Conservation (phyloP, 2,329 filamentous ascomycete species). For the Rutstroemia sp. region DNA sequence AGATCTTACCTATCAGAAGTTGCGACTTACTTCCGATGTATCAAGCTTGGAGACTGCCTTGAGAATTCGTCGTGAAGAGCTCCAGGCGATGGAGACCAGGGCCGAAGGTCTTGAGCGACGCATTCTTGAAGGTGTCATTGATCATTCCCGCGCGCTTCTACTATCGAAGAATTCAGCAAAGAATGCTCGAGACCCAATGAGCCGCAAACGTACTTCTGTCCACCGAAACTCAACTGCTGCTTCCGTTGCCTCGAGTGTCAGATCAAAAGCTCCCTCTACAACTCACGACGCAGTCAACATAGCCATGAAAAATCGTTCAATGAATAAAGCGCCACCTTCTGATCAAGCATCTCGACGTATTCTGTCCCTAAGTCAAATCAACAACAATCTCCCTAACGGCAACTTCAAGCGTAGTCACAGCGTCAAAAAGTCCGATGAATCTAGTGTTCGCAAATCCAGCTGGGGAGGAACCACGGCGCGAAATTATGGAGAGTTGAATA, state of each 20-base stretch:
- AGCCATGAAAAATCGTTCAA: constrained; percentile 37
- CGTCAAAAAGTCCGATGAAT: constrained; percentile 53
- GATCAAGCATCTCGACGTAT: constrained; percentile 63
- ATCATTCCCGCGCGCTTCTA: constrained; percentile 87
- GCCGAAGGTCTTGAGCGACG: constrained; percentile 85
- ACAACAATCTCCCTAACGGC: constrained; percentile 55
- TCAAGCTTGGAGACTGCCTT: constrained; percentile 88
- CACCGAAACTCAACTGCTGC: constrained; percentile 34
- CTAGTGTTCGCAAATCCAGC: constrained; percentile 56
- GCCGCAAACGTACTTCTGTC: constrained; percentile 42
- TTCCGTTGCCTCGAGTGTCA: constrained; percentile 29
- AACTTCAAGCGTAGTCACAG: constrained; percentile 73
- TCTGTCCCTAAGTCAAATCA: constrained; percentile 84
- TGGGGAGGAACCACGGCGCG: constrained; percentile 47
- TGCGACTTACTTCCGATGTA: constrained; percentile 74
- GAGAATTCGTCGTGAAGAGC: constrained; percentile 80
- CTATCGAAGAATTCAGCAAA: constrained; percentile 51
- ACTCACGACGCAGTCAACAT: constrained; percentile 44
- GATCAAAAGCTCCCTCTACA: constrained; percentile 22
- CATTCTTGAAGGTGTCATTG: constrained; percentile 91
- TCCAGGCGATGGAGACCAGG: constrained; percentile 82
- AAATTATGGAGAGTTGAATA: constrained; percentile 45
- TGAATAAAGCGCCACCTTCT: constrained; percentile 28
- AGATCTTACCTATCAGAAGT: constrained; percentile 68
- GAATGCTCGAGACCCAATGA: constrained; percentile 39